Evolutionary conservation across 768 basidiomycete genomes (phyloP).

Genomic region (Tulasnella sp.): DNA sequence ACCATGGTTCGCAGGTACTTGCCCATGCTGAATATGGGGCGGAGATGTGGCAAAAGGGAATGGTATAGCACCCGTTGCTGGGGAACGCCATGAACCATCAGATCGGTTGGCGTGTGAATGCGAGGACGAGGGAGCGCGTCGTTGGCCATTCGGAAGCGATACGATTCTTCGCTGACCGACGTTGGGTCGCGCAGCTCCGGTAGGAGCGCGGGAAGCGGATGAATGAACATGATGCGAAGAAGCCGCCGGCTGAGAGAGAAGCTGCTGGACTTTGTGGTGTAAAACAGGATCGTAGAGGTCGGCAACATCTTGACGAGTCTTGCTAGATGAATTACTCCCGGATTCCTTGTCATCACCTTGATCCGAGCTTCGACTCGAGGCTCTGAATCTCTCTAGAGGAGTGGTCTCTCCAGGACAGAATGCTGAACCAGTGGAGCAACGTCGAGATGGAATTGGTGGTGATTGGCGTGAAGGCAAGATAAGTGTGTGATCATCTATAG

Average conservation of each 20-base stretch:
- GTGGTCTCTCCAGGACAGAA: conserved; percentile 6
- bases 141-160: background rate
- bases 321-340: background rate
- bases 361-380: background rate
- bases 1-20: conserved; percentile 18
- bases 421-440: background rate
- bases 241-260: background rate
- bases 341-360: background rate
- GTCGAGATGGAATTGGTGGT: background rate
- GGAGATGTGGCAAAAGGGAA: conserved; percentile 14
- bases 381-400: conserved; percentile 9
- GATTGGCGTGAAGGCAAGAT: no score
- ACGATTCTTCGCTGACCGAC: no score
- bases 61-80: background rate
- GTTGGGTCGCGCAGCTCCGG: no score
- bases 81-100: background rate
- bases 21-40: conserved; percentile 24
- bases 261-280: background rate
- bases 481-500: no score
- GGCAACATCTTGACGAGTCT: background rate
- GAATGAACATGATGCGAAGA: no score
- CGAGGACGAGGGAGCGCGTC: background rate
- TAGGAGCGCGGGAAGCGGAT: no score
- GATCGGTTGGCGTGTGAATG: background rate
- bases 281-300: background rate